These are phyloP conservation scores for Trichoderma guizhouense DNA, from an alignment of 2,329 filamentous ascomycete genomes.

Conservation along the genomic window DNA sequence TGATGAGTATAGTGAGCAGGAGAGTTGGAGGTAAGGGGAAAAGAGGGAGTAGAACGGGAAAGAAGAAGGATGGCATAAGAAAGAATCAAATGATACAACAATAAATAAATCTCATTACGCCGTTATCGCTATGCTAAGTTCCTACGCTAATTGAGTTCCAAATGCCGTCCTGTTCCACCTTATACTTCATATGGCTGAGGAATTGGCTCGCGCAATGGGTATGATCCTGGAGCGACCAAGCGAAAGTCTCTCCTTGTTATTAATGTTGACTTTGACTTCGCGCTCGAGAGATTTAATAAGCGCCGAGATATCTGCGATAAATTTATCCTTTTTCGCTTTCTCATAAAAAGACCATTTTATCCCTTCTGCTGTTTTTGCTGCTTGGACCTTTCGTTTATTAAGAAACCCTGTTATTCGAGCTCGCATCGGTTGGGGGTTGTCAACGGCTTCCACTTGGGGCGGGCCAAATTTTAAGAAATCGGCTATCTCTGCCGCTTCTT, in stretches of 20 bases:
- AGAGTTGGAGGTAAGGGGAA: too few relatives aligned
- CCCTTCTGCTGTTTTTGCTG: neutral
- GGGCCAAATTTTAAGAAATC: too few relatives aligned
- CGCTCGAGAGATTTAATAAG: neutral
- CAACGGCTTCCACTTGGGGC: too few relatives aligned
- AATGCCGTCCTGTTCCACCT: neutral
- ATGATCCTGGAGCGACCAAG: neutral
- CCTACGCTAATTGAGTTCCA: neutral
- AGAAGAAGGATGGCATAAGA: too few relatives aligned
- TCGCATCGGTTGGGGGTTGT: neutral
- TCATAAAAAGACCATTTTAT: conserved; percentile 1
- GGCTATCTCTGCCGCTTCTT: neutral
- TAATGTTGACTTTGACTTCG: neutral
- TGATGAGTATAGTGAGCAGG: too few relatives aligned
- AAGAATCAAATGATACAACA: neutral
- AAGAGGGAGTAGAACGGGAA: too few relatives aligned
- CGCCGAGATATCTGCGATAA: neutral
- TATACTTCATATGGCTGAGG: neutral
- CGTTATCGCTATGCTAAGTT: neutral
- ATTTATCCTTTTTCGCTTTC: neutral
- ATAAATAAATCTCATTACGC: neutral
- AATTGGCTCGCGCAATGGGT: neutral
- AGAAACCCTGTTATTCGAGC: neutral
- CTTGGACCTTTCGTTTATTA: neutral
- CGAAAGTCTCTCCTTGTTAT: neutral